Base-by-base conservation (phyloP, 352 stramenopile genomes). In the Globisporangium spinosum region DNA sequence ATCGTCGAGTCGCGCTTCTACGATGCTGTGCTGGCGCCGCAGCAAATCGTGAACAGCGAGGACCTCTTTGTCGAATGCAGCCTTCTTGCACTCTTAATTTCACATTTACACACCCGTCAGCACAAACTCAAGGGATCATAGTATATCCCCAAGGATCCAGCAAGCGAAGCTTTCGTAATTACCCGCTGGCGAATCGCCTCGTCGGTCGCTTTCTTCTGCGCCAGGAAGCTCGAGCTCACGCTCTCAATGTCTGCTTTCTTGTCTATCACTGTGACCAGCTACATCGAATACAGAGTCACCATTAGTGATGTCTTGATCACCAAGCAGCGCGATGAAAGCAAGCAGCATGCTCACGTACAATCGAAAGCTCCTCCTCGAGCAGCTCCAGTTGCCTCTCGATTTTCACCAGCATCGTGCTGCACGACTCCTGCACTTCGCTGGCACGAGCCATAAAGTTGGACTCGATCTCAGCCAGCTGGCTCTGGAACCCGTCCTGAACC, bases 351-450 rank as follows among this genome's bases (percentile, higher is more conserved):
- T 7, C 54, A 70, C 74, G 0, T 40, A 90, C 70, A 47, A 84
- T 73, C 3, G 69, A 72, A 49, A 90, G 71, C 65, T 90, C 80
- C 61, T 89, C 80, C 71, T 90, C 82, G 3, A 90, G 13, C 20
- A 90, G 65, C 53, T 62, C 66, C 25, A 89, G 62, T 25, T 78
- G 70, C 17, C 69, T 70, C 59, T 85, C 70, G n/a, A 77, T 29
- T 27, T 75, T 79, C 7, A 35, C 13, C 7, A 81, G 22, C 17
- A 34, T 15, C 38, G 25, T 43, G 0, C 4, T 59, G 32, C 57
- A 71, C 22, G 32, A 53, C n/a, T 57, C 65, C 47, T 77, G 58
- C 13, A 75, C 29, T 20, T 61, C 61, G 2, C 22, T 8, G 15
- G 70, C 20, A 12, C 58, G 67, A 4, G 59, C 43, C 2, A 22